Evolutionary conservation across 164 flowering plant genomes (phyloP).

Genomic region (Magnolia kwangsiensis): DNA sequence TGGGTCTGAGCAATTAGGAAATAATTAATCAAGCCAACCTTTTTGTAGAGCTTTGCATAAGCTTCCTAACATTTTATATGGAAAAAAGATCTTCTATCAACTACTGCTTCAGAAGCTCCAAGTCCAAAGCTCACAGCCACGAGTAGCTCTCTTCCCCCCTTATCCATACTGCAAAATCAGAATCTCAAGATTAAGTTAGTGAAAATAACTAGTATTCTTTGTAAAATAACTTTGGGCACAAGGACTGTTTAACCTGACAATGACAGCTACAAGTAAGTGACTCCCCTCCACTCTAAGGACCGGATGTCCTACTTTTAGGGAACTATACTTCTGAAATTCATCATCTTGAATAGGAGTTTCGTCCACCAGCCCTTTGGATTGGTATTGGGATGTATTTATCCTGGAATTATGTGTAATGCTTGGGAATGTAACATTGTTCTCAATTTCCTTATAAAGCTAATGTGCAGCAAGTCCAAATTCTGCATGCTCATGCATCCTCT

Average conservation of each 20-base stretch:
- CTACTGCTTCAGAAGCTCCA: conserved; percentile 91
- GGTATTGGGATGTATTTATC: conserved; percentile 29
- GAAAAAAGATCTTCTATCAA: conserved; percentile 72
- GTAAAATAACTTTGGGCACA: neutral
- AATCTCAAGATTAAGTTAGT: conserved; percentile 3
- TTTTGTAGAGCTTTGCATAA: conserved; percentile 79
- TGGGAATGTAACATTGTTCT: conserved; percentile 29
- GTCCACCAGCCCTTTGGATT: conserved; percentile 38
- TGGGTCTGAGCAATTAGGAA: neutral
- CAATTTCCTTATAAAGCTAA: conserved; percentile 94
- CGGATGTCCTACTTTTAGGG: conserved; percentile 79
- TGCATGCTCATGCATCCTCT: no score
- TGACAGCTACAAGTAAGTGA: conserved; percentile 86
- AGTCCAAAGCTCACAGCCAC: conserved; percentile 92
- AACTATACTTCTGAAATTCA: conserved; percentile 41
- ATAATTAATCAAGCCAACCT: conserved; percentile 38
- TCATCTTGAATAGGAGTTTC: conserved; percentile 37
- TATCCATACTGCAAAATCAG: conserved; percentile 61
- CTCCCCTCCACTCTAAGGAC: conserved; percentile 90
- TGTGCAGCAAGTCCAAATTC: conserved; percentile 98
- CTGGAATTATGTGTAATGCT: conserved; percentile 30
- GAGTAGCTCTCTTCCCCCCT: conserved; percentile 80
- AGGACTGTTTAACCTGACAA: conserved; percentile 50
- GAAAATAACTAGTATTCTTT: neutral
- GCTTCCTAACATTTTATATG: conserved; percentile 84